Percentiles rank a stretch among this genome's conserved stretches.
These are phyloP conservation scores for Themeda triandra DNA, from an alignment of 176 grass and related monocot species.

Conservation along the genomic window DNA sequence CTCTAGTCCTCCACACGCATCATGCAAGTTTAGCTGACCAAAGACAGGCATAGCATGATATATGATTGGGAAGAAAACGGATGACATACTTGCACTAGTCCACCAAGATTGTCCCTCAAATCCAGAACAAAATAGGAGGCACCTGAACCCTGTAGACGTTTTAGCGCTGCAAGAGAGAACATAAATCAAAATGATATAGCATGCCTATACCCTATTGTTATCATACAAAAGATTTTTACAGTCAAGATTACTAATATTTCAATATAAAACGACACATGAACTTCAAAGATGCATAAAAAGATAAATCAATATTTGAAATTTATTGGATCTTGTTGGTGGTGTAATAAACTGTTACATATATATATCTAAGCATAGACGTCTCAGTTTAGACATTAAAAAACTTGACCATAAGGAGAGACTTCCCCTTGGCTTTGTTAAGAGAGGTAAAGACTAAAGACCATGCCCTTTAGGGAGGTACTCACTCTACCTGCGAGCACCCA, in stretches of 20 bases:
- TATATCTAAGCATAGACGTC: background rate
- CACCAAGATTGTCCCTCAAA: slow-evolving; percentile 98
- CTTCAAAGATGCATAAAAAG: slow-evolving; percentile 21
- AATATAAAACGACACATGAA: slow-evolving; percentile 12
- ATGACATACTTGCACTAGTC: slow-evolving; percentile 76
- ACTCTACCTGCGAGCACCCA: background rate
- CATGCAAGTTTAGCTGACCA: slow-evolving; percentile 17
- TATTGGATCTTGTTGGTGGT: background rate
- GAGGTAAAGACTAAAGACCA: too few species aligned
- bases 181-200: slow-evolving; percentile 25
- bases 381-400: slow-evolving; percentile 3
- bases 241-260: background rate
- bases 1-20: background rate
- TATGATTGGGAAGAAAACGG: slow-evolving; percentile 12
- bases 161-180: slow-evolving; percentile 63
- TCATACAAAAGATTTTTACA: background rate
- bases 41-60: background rate
- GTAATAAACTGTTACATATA: background rate
- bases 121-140: slow-evolving; percentile 91
- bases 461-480: background rate
- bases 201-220: background rate
- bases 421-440: background rate
- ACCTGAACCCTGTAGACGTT: slow-evolving; percentile 69
- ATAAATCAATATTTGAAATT: slow-evolving; percentile 4
- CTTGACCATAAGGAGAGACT: background rate